Base-by-base conservation (phyloP, 305 asterid genomes). In the Fraxinus albicans region DNA sequence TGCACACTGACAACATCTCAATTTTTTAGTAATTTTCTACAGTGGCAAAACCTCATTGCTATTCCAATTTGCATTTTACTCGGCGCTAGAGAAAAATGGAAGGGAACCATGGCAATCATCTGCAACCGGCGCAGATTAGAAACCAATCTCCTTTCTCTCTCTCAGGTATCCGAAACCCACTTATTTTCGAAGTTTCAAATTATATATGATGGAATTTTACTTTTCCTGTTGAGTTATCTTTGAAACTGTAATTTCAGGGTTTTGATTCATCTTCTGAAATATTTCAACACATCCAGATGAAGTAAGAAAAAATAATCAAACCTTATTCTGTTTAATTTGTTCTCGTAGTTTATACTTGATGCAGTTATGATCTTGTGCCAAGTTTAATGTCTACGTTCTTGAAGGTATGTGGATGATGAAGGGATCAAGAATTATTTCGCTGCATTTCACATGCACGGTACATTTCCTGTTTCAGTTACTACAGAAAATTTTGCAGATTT, bases 341-440 rank as follows among this genome's bases (percentile, higher is more conserved):
- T 53, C 63, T 53, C 4, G 63, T 53, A 9, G 31, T n/a, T 35
- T 60, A 33, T 23, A 9, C 36, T 67, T 75, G 27, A 13, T 74
- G 40, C 31, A 31, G 17, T 40, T 1, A 17, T 19, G 47, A 9
- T 40, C 27, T 42, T 8, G 35, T n/a, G 44, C 35, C 42, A 67
- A 38, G 65, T 70, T 60, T 55, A 78, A 36, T 4, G 19, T 83
- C 72, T n/a, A 9, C 47, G 9, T 65, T 81, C 25, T 74, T 79
- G 34, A 79, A 95, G 99, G 92, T 93, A 94, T 86, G 89, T 94
- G 81, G 97, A 93, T 34, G 94, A 92, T 84, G 94, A 90, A 83
- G 98, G 91, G 84, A 90, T 96, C 88, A 93, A 88, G 91, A 91
- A 89, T n/a, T 96, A 90, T 73, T 93, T 94, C 85, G 96, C 98